These are phyloP conservation scores for Russula abietina DNA, from an alignment of 768 basidiomycete genomes.

Conservation along the genomic window DNA sequence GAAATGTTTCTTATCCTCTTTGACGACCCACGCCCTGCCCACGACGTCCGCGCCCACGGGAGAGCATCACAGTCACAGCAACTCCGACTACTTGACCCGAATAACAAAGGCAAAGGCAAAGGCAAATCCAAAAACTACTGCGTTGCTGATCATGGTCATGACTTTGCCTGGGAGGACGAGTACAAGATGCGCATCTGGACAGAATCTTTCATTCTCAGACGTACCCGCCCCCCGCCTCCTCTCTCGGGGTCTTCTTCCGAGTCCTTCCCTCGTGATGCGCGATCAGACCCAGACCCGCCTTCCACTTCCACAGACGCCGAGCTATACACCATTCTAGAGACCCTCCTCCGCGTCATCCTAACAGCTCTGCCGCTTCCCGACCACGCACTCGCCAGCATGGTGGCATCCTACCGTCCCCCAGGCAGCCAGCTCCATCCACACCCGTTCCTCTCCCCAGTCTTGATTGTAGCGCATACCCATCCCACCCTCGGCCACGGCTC, in stretches of 20 bases:
- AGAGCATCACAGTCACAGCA: background rate
- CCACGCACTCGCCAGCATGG: constrained; percentile 22
- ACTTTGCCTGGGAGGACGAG: constrained; percentile 26
- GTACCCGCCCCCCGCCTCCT: constrained; percentile 7
- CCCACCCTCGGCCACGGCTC: constrained; percentile 23
- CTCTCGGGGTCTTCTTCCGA: background rate
- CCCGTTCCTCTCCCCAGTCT: constrained; percentile 34
- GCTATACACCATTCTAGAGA: constrained; percentile 27
- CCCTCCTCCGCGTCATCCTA: constrained; percentile 33
- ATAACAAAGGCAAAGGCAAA: background rate
- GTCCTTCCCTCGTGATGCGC: background rate
- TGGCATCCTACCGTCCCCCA: background rate
- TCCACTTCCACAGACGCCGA: constrained; percentile 14
- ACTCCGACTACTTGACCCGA: background rate
- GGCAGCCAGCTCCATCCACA: constrained; percentile 5
- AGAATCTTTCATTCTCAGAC: constrained; percentile 24
- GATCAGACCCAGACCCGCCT: background rate
- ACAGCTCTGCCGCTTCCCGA: constrained; percentile 33
- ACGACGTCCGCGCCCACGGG: background rate
- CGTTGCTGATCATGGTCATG: background rate
- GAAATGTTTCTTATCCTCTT: constrained; percentile 35
- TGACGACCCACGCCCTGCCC: constrained; percentile 31
- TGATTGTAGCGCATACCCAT: constrained; percentile 28
- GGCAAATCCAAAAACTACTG: background rate
- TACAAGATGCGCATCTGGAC: constrained; percentile 29